A percentile compares a stretch with the other conserved stretches of the same genome.
phyloP scores from a whole-genome alignment of 768 basidiomycete species.

The Panaeolus papilionaceus region DNA sequence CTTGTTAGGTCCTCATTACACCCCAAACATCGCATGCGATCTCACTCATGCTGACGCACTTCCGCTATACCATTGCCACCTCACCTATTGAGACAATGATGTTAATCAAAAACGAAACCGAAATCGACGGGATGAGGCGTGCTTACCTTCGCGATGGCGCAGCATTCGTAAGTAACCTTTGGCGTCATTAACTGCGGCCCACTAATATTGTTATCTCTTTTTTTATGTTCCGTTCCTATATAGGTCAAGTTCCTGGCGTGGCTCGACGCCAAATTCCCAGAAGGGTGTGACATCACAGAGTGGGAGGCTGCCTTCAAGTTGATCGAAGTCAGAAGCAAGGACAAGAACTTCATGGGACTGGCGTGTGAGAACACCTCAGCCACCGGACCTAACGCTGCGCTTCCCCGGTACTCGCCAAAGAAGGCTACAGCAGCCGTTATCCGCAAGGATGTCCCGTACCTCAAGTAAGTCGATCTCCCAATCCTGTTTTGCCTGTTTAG shows the following conservation, averaged over 20 bases:
- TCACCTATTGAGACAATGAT: conserved; percentile 80
- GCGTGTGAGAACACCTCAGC: conserved; percentile 93
- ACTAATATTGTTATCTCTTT: conserved; percentile 21
- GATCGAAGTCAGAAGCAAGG: conserved; percentile 73
- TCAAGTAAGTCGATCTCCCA: conserved; percentile 67
- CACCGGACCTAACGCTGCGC: conserved; percentile 88
- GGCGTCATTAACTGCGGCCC: conserved; percentile 18
- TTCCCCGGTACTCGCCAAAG: conserved; percentile 91
- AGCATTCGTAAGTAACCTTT: conserved; percentile 66
- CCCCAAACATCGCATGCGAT: conserved; percentile 84
- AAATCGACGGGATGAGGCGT: conserved; percentile 80
- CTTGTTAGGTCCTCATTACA: conserved; percentile 63
- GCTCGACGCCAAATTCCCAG: conserved; percentile 80
- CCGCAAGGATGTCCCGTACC: conserved; percentile 80
- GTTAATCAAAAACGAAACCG: conserved; percentile 87
- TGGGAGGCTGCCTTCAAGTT: conserved; percentile 90
- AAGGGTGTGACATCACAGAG: conserved; percentile 87
- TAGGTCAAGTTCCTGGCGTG: conserved; percentile 87
- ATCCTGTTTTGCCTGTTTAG: conserved; percentile 16
- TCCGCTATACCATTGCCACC: conserved; percentile 76
- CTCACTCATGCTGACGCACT: conserved; percentile 83
- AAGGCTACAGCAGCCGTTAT: conserved; percentile 75
- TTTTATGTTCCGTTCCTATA: conserved; percentile 16
- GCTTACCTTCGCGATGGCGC: conserved; percentile 93
- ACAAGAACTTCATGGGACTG: conserved; percentile 80